Evolutionary conservation across 2,329 filamentous ascomycete genomes (phyloP).

Genomic region (Ceratocystiopsis brevicomis): DNA sequence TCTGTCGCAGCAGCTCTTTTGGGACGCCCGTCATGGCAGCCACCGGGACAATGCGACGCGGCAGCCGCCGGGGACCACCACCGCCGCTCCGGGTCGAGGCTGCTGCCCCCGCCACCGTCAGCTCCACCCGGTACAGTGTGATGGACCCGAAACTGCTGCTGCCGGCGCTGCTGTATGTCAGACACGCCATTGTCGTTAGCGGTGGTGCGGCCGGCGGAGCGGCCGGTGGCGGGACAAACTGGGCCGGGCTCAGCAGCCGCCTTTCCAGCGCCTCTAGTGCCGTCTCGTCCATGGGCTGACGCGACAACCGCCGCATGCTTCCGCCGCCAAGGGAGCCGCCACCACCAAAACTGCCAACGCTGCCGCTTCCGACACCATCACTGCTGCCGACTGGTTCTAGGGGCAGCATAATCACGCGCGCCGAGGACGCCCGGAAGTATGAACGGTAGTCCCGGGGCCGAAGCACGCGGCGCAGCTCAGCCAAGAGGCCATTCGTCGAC

Average conservation of each 20-base stretch:
- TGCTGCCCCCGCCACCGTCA: neutral
- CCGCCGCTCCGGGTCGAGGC: neutral
- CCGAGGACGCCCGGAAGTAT: constrained; percentile 8
- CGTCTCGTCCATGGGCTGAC: constrained; percentile 5
- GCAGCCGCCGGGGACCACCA: constrained; percentile 2
- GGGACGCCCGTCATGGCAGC: constrained; percentile 9
- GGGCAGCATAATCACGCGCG: constrained; percentile 9
- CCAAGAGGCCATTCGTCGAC: constrained; percentile 6
- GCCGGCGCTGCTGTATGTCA: constrained; percentile 6
- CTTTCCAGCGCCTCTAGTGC: constrained; percentile 8
- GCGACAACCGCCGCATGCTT: too few relatives aligned
- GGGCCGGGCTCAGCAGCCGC: constrained; percentile 9
- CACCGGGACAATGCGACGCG: constrained; percentile 8
- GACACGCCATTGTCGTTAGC: constrained; percentile 4
- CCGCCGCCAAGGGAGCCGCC: too few relatives aligned
- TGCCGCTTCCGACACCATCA: neutral
- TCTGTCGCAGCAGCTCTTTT: constrained; percentile 9
- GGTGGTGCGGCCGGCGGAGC: neutral
- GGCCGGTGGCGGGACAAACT: constrained; percentile 2
- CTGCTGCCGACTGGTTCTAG: neutral
- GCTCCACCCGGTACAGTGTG: constrained; percentile 8
- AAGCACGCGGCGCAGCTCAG: constrained; percentile 8
- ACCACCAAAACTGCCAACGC: neutral
- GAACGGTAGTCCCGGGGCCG: constrained; percentile 10
- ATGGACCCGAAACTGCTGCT: constrained; percentile 6